Conservation (phyloP, 371 early-diverging fungal species). For the Mycotypha africana region DNA sequence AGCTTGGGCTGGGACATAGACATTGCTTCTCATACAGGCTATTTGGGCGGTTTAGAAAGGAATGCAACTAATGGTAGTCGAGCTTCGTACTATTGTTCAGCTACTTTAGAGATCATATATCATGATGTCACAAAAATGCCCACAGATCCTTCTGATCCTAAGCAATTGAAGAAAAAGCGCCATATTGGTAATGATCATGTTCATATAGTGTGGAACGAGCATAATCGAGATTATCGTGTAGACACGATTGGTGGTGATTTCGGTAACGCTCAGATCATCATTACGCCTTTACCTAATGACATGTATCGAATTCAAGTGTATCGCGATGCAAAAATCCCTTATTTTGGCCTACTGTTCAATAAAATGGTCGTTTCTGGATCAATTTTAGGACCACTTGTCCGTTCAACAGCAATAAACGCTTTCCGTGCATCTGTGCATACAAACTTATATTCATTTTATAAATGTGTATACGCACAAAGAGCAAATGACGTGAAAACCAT, state of each 20-base stretch:
- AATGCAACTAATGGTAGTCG: slow-evolving; percentile 73
- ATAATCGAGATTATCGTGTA: slow-evolving; percentile 73
- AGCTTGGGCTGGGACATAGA: slow-evolving; percentile 87
- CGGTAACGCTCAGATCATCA: slow-evolving; percentile 90
- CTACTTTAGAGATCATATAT: slow-evolving; percentile 83
- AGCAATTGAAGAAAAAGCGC: slow-evolving; percentile 88
- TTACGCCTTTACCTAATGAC: slow-evolving; percentile 71
- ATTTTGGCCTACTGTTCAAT: slow-evolving; percentile 85
- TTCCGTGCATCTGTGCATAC: slow-evolving; percentile 51
- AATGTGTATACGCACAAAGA: slow-evolving; percentile 48
- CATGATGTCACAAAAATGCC: slow-evolving; percentile 94
- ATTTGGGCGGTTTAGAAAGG: slow-evolving; percentile 81
- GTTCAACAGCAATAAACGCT: slow-evolving; percentile 80
- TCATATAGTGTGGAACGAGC: slow-evolving; percentile 96
- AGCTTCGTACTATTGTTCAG: slow-evolving; percentile 80
- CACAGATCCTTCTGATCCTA: slow-evolving; percentile 68
- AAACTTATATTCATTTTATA: slow-evolving; percentile 39
- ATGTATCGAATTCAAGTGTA: slow-evolving; percentile 71
- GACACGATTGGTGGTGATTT: slow-evolving; percentile 95
- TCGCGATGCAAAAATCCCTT: slow-evolving; percentile 67
- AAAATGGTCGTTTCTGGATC: slow-evolving; percentile 76
- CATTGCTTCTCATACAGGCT: slow-evolving; percentile 79
- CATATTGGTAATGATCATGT: slow-evolving; percentile 98
- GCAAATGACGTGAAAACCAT: slow-evolving; percentile 56
- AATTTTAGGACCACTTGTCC: slow-evolving; percentile 74